Conservation (phyloP, 1,284 basidiomycete genomes). For the Melampsora occidentalis region DNA sequence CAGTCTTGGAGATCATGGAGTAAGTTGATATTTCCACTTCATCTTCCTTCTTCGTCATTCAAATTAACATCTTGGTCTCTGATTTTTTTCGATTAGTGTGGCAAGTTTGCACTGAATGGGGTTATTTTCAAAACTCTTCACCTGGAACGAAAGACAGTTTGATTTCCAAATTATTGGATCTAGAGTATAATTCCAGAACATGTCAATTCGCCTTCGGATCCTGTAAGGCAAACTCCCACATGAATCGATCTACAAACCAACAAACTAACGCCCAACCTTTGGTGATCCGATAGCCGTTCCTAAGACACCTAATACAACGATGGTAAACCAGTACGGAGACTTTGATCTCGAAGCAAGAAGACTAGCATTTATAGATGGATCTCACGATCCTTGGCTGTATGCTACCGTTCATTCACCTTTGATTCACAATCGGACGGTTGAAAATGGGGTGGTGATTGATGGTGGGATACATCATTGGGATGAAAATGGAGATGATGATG, state of each 20-base stretch:
- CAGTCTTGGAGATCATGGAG: conserved; percentile 7
- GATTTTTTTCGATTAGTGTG: neutral
- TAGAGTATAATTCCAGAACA: conserved; percentile 47
- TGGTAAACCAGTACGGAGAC: conserved; percentile 49
- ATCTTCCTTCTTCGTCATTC: neutral
- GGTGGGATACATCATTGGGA: conserved; percentile 53
- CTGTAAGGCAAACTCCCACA: conserved; percentile 22
- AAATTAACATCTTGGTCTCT: neutral
- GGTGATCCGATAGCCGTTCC: conserved; percentile 47
- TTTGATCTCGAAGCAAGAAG: conserved; percentile 48
- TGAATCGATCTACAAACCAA: neutral
- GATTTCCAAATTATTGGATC: conserved; percentile 49
- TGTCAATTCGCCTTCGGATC: conserved; percentile 50
- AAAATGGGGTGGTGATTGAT: conserved; percentile 50
- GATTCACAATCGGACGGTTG: conserved; percentile 48
- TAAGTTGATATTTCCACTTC: neutral
- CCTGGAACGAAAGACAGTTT: conserved; percentile 48
- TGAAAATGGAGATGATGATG: conserved; percentile 47
- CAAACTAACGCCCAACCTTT: neutral
- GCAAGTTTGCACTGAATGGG: conserved; percentile 50
- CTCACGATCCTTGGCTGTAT: conserved; percentile 51
- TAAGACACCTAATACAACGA: conserved; percentile 47
- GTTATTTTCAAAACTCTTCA: conserved; percentile 50
- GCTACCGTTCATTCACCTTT: conserved; percentile 50
- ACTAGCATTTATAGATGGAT: conserved; percentile 51